Base-by-base conservation (phyloP, 306 rosid species). In the Glycine tomentella region DNA sequence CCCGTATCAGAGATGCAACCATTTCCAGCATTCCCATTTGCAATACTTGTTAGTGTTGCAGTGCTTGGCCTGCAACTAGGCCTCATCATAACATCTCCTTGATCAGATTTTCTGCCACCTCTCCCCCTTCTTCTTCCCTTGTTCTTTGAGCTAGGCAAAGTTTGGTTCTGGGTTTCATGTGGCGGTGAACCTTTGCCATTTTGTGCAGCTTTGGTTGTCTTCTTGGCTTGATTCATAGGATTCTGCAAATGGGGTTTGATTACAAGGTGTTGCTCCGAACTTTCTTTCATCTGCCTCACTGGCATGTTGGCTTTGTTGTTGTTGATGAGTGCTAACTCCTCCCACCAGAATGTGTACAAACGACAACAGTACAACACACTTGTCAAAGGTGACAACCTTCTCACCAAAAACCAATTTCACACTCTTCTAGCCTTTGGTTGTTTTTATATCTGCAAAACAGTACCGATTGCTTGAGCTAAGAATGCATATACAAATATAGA, bases 221-320 rank as follows among this genome's bases (percentile, higher is more conserved):
- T 88, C 86, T 88, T 91, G 59, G 75, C 77, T 11, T 88, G 83
- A 79, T 88, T 89, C 90, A 81, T 85, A 34, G 86, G 70, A 89
- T 89, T 92, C 61, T 92, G 97, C 63, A 90, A 77, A 68, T 94
- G 91, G 88, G 97, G 76, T 89, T 92, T 92, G 87, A 94, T 88
- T 87, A 92, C 95, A 66, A 92, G 87, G 88, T 89, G 98, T 76
- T 94, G 98, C 89, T 92, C 97, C 10, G 95, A 84, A 87, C 91
- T 89, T 75, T 94, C 98, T 64, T 92, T 94, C 97, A 91, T 91
- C 69, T 84, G 97, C 89, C 95, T 84, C 81, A 91, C 84, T 15
- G 98, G 98, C 97, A 94, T 94, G 87, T 69, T 86, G 77, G 70
- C 79, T 75, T 76, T 68, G 64, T 70, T 50, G 76, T 44, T 68